A percentile compares a stretch with the other conserved stretches of the same genome.
Conservation (phyloP, 208 protist species). For the Herpetomonas samuelpessoai region DNA sequence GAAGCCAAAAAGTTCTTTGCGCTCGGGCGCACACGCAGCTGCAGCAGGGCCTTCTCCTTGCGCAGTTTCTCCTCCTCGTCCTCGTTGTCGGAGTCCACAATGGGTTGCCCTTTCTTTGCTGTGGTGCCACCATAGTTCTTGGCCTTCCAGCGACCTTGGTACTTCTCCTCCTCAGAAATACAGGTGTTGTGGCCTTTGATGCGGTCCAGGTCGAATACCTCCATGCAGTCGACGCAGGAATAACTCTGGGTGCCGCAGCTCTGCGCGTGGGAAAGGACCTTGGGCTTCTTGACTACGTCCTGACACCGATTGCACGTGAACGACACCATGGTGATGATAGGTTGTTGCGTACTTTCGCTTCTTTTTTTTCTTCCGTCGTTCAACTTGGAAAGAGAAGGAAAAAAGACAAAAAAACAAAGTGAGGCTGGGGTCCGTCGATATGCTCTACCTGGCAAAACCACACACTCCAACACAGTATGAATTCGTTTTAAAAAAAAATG, state of each 20-base stretch:
- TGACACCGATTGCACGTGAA: slow-evolving; percentile 85
- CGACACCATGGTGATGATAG: slow-evolving; percentile 66
- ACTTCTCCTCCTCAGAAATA: slow-evolving; percentile 83
- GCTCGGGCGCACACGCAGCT: slow-evolving; percentile 10
- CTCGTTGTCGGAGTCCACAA: slow-evolving; percentile 15
- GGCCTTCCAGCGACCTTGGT: slow-evolving; percentile 78
- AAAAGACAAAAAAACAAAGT: slow-evolving; percentile 5
- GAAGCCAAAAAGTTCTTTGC: slow-evolving; percentile 9
- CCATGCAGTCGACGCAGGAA: slow-evolving; percentile 91
- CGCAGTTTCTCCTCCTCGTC: slow-evolving; percentile 7
- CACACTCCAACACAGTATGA: too few relatives aligned
- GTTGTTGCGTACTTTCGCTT: neutral
- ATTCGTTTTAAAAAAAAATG: slow-evolving; percentile 6
- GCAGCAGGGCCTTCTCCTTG: slow-evolving; percentile 6
- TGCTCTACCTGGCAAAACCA: neutral
- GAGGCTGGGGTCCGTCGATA: slow-evolving; percentile 4
- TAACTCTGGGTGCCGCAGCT: slow-evolving; percentile 56
- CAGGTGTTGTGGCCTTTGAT: slow-evolving; percentile 84
- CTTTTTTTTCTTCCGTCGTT: slow-evolving; percentile 19
- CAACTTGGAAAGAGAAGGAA: slow-evolving; percentile 10
- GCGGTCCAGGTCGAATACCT: slow-evolving; percentile 63
- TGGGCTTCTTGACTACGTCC: slow-evolving; percentile 91
- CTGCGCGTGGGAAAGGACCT: slow-evolving; percentile 61
- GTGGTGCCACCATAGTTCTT: slow-evolving; percentile 19
- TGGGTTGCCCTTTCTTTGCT: slow-evolving; percentile 4